These are phyloP conservation scores for Wickerhamiella shivajii DNA, from an alignment of 805 yeast species.

Conservation along the genomic window DNA sequence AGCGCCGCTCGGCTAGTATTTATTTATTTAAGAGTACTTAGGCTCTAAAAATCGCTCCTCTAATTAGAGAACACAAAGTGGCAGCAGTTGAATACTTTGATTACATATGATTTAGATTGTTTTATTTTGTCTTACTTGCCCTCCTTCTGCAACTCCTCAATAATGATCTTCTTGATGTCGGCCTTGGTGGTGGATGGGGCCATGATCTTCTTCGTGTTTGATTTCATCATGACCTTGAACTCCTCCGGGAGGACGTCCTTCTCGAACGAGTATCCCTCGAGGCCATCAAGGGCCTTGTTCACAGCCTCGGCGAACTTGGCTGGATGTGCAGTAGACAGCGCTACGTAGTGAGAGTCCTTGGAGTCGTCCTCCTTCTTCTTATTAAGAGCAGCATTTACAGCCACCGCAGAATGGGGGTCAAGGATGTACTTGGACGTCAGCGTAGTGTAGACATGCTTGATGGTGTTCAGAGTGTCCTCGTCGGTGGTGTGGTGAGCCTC, in stretches of 20 bases:
- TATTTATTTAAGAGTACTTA: not conserved
- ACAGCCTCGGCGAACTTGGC: slow-evolving; percentile 98
- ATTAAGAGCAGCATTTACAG: slow-evolving; percentile 64
- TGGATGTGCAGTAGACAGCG: slow-evolving; percentile 96
- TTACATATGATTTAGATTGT: not conserved
- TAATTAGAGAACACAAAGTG: not conserved
- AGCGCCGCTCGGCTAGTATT: slow-evolving; percentile 45
- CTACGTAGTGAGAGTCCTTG: slow-evolving; percentile 34
- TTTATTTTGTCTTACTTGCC: too few species aligned
- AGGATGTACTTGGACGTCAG: slow-evolving; percentile 55
- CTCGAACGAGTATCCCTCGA: slow-evolving; percentile 71
- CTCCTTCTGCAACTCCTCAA: slow-evolving; percentile 49
- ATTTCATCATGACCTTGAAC: slow-evolving; percentile 51
- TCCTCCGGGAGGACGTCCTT: slow-evolving; percentile 80
- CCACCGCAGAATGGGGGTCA: slow-evolving; percentile 96
- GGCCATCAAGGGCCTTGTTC: slow-evolving; percentile 51
- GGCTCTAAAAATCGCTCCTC: not conserved
- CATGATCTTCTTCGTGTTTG: slow-evolving; percentile 66
- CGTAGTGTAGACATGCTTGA: slow-evolving; percentile 48
- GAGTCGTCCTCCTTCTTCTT: slow-evolving; percentile 30
- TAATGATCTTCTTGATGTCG: slow-evolving; percentile 58
- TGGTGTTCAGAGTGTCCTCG: slow-evolving; percentile 63
- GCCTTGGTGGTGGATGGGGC: slow-evolving; percentile 14
- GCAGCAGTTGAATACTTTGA: not conserved
- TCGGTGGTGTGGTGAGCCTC: slow-evolving; percentile 71